These are phyloP conservation scores for Vanrija pseudolonga DNA, from an alignment of 1,284 basidiomycete species.

Conservation along the genomic window DNA sequence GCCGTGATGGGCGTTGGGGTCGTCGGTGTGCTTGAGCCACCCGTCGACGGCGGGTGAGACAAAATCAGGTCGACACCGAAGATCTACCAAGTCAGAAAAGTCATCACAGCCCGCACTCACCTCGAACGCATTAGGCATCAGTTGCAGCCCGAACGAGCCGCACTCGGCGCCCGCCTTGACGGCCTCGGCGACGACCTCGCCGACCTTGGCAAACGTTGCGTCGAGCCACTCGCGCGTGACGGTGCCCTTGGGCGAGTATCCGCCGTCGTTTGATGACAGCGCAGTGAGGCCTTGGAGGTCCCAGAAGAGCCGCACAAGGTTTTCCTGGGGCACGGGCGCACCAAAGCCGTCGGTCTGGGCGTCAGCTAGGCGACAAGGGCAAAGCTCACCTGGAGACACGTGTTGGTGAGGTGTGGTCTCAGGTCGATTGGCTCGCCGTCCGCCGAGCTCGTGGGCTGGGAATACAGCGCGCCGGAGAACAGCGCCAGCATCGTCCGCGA, in stretches of 20 bases:
- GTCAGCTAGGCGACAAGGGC: background rate
- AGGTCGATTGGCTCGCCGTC: constrained; percentile 57
- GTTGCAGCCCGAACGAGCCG: constrained; percentile 56
- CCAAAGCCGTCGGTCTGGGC: constrained; percentile 54
- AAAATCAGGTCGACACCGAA: constrained; percentile 90
- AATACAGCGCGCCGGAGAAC: constrained; percentile 70
- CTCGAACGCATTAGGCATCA: constrained; percentile 89
- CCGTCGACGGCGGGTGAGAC: constrained; percentile 50
- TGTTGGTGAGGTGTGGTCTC: constrained; percentile 86
- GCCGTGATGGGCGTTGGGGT: background rate
- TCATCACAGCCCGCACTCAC: constrained; percentile 31
- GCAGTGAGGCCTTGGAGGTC: constrained; percentile 65
- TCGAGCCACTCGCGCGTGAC: constrained; percentile 57
- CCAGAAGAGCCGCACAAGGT: constrained; percentile 65
- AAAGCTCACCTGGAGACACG: constrained; percentile 69
- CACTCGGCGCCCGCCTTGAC: constrained; percentile 81
- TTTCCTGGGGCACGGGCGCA: constrained; percentile 37
- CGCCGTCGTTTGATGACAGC: constrained; percentile 31
- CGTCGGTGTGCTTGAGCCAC: background rate
- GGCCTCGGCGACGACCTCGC: constrained; percentile 67
- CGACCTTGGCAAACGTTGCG: constrained; percentile 61
- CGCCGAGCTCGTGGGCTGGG: constrained; percentile 43
- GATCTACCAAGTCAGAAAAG: constrained; percentile 49
- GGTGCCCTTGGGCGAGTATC: constrained; percentile 12
- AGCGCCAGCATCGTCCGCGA: constrained; percentile 80